Percentiles rank a stretch among this genome's conserved stretches.
phyloP scores from a whole-genome alignment of 2,329 filamentous ascomycete species.

The Apiospora kogelbergensis region DNA sequence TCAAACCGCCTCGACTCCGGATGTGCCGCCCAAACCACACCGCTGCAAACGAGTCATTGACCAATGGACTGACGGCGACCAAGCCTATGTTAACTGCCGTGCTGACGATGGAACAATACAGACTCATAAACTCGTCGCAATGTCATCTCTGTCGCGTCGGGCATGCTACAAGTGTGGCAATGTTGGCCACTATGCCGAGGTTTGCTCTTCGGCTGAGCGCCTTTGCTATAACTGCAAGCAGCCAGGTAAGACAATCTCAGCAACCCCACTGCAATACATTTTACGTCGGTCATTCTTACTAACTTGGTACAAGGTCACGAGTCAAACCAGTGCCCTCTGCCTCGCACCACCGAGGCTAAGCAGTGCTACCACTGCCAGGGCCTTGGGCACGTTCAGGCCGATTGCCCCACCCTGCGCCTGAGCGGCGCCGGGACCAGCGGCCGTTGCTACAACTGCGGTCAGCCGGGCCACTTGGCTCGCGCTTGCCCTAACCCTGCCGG shows the following conservation, averaged over 20 bases:
- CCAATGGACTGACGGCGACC: slow-evolving; percentile 26
- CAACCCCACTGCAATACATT: not conserved
- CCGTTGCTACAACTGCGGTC: slow-evolving; percentile 95
- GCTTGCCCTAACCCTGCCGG: slow-evolving; percentile 78
- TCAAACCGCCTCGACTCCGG: slow-evolving; percentile 20
- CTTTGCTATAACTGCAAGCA: slow-evolving; percentile 99
- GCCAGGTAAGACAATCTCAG: slow-evolving; percentile 55
- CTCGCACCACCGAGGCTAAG: slow-evolving; percentile 96
- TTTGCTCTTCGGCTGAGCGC: slow-evolving; percentile 96
- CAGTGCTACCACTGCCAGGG: slow-evolving; percentile 99
- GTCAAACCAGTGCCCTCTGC: slow-evolving; percentile 95
- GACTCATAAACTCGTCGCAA: slow-evolving; percentile 40
- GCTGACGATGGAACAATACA: slow-evolving; percentile 35
- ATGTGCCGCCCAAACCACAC: slow-evolving; percentile 25
- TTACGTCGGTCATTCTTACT: not conserved
- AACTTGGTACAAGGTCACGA: slow-evolving; percentile 68
- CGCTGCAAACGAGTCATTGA: slow-evolving; percentile 31
- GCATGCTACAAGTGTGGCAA: slow-evolving; percentile 85
- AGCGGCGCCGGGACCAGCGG: slow-evolving; percentile 79
- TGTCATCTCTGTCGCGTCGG: slow-evolving; percentile 80
- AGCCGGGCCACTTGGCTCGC: slow-evolving; percentile 90
- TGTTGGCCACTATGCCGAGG: slow-evolving; percentile 79
- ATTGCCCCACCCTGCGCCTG: slow-evolving; percentile 94
- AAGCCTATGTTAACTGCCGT: slow-evolving; percentile 31
- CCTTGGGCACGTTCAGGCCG: slow-evolving; percentile 95